These are phyloP conservation scores for Corylus heterophylla DNA, from an alignment of 306 rosid genomes.

Conservation along the genomic window DNA sequence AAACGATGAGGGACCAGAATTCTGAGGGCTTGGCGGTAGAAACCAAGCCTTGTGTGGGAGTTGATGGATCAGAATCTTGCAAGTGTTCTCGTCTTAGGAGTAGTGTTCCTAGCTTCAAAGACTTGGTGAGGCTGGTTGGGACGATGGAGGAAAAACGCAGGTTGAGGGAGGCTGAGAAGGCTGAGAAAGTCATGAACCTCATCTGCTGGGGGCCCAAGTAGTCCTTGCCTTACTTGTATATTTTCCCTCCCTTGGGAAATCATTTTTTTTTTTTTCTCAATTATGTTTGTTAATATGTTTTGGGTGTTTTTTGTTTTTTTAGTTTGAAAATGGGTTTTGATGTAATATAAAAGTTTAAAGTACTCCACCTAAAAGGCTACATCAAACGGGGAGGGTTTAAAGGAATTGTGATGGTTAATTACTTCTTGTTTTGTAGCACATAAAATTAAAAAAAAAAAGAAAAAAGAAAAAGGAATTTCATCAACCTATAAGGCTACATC, in stretches of 20 bases:
- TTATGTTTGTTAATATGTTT: too few species aligned
- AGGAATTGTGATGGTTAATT: too few species aligned
- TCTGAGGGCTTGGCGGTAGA: background rate
- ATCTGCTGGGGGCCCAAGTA: slow-evolving; percentile 24
- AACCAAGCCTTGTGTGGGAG: background rate
- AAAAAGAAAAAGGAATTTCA: too few species aligned
- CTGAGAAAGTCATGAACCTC: slow-evolving; percentile 30
- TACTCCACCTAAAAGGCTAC: too few species aligned
- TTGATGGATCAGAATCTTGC: background rate
- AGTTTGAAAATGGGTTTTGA: too few species aligned
- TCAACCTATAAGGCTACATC: too few species aligned
- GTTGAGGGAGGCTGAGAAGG: slow-evolving; percentile 17
- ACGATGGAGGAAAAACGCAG: background rate
- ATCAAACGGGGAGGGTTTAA: too few species aligned
- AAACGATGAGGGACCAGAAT: background rate
- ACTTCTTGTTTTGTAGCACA: too few species aligned
- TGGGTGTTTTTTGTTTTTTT: too few species aligned
- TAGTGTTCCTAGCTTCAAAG: background rate
- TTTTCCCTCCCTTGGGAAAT: background rate
- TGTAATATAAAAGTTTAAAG: too few species aligned
- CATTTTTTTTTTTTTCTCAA: background rate
- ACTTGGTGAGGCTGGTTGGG: background rate
- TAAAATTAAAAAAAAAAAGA: too few species aligned
- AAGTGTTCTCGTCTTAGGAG: background rate
- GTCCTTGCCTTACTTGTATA: background rate